Conservation (phyloP, 306 rosid species). For the Vachellia pachyceras region DNA sequence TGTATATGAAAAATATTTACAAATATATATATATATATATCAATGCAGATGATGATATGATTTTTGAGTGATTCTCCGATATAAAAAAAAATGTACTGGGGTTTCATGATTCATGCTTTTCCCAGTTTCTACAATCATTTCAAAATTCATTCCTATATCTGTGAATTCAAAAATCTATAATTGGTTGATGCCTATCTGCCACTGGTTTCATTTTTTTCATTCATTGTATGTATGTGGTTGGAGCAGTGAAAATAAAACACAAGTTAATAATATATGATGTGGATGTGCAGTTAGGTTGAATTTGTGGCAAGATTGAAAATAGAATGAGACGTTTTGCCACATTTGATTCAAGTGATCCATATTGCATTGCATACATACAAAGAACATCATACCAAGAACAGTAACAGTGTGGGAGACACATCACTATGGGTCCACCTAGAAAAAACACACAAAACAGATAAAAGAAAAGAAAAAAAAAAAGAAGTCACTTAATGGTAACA, state of each 20-base stretch:
- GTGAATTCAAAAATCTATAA: background rate
- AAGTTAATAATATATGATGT: too few relatives aligned
- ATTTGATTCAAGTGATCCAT: too few relatives aligned
- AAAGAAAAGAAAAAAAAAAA: too few relatives aligned
- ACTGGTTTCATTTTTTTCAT: background rate
- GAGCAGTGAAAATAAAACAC: background rate
- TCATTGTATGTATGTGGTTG: background rate
- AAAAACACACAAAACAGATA: too few relatives aligned
- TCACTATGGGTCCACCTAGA: too few relatives aligned
- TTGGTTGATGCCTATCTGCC: background rate
- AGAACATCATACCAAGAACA: too few relatives aligned
- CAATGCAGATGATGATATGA: constrained; percentile 10
- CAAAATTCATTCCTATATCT: background rate
- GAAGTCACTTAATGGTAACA: too few relatives aligned
- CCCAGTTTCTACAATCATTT: background rate
- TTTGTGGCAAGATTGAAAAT: too few relatives aligned
- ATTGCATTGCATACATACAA: too few relatives aligned
- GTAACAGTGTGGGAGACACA: too few relatives aligned
- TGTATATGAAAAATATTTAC: background rate
- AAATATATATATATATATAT: background rate
- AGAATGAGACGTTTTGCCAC: too few relatives aligned
- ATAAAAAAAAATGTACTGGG: background rate
- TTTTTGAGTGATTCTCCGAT: background rate
- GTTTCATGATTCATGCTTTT: background rate
- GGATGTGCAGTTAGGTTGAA: too few relatives aligned